Conservation (phyloP, 805 yeast species). For the Teunomyces lycoperdinae region DNA sequence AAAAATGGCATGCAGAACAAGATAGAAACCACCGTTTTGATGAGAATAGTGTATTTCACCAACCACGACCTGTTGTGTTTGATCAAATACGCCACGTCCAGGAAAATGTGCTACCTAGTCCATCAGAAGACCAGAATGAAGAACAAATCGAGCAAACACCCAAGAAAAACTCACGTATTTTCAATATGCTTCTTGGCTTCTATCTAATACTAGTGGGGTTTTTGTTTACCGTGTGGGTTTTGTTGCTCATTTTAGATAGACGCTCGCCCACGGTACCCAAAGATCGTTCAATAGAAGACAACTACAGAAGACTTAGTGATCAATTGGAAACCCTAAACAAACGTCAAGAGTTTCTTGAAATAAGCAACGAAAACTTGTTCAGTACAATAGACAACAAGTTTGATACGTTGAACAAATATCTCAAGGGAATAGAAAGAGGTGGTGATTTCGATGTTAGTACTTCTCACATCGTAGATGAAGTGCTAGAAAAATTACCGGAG, state of each 20-base stretch:
- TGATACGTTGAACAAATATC: constrained; percentile 11
- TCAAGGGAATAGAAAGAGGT: constrained; percentile 13
- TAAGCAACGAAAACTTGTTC: constrained; percentile 15
- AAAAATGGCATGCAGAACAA: constrained; percentile 2
- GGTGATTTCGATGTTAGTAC: constrained; percentile 13
- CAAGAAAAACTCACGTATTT: background rate
- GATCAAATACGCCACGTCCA: background rate
- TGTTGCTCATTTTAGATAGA: background rate
- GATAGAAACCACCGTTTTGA: constrained; percentile 1
- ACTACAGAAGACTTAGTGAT: constrained; percentile 1
- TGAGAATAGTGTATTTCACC: background rate
- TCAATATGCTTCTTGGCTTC: background rate
- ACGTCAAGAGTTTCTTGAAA: constrained; percentile 18
- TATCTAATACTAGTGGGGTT: background rate
- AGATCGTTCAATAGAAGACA: constrained; percentile 1
- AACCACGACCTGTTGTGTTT: background rate
- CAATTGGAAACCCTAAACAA: constrained; percentile 10
- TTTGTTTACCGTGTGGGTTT: background rate
- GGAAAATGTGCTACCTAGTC: background rate
- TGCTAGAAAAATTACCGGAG: constrained; percentile 24
- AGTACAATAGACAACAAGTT: constrained; percentile 14
- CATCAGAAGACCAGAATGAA: background rate
- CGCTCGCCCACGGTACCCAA: background rate
- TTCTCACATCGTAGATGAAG: constrained; percentile 15
- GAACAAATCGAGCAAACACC: background rate